Base-by-base conservation (phyloP, 2,329 filamentous ascomycete species). In the Fusarium kyushuense region DNA sequence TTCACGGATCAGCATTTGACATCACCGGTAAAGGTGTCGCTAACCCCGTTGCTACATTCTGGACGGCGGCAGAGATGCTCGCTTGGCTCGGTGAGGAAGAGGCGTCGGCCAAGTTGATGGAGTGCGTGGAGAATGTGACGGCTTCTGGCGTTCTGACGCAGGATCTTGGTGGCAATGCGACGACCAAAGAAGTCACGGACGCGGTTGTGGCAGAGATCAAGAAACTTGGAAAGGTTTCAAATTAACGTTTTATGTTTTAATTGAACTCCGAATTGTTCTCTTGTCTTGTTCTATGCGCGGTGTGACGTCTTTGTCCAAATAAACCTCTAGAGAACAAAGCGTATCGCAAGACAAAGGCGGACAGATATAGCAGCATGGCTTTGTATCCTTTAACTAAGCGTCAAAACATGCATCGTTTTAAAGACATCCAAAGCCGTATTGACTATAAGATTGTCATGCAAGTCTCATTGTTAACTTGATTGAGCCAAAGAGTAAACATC, bases 1-100 rank as follows among this genome's bases (percentile, higher is more conserved):
- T 89, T 54, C 86, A 88, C 69, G 86, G 86, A 3, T 85, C 83
- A 6, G 86, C 86, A 1, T 87, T 87, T 63, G 86, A 88, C 63
- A 87, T 88, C 51, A 84, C 84, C 0, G 85, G 86, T 7, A 85
- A 85, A 72, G 86, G 86, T 8, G 73, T 86, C 21, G 84, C 85
- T 1, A 88, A 88, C 62, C 86, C 86, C 0, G 84, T 88, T 0
- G 86, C 81, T 1, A 87, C 86, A 0, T 86, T 89, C 73, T 89
- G 86, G 86, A 86, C 84, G 2, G 85, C 84, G 2, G 81, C 82
- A 1, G 86, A 88, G 74, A 87, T 88, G 86, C 72, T 89, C 29
- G 78, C 77, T 13, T 88, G 86, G 86, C 76, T 89, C 1, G 86
- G 86, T 0, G 83, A 88, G 69, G 79, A 83, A 23, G 79, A 84